phyloP scores from a whole-genome alignment of 345 rosid genomes.

The Populus nigra region DNA sequence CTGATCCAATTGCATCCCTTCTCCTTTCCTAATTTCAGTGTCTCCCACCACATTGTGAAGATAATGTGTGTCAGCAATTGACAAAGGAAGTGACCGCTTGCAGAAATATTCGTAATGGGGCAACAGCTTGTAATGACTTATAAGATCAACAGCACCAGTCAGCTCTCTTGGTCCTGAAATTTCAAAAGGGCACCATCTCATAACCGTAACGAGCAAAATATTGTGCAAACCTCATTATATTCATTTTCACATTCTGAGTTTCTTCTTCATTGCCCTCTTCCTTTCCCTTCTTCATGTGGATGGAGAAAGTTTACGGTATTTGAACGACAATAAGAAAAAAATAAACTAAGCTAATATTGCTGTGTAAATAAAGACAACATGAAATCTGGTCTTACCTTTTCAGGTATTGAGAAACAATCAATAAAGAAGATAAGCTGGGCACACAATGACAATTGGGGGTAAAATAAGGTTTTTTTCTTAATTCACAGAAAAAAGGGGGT shows the following conservation, averaged over 20 bases:
- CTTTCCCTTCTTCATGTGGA: background rate
- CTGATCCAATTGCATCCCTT: slow-evolving; percentile 39
- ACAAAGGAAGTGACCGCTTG: slow-evolving; percentile 32
- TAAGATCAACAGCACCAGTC: slow-evolving; percentile 38
- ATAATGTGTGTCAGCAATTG: slow-evolving; percentile 35
- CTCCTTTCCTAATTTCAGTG: slow-evolving; percentile 40
- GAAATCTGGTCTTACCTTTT: background rate
- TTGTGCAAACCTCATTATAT: background rate
- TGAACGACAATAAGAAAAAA: background rate
- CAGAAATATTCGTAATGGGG: slow-evolving; percentile 35
- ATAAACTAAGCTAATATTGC: background rate
- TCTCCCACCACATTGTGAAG: slow-evolving; percentile 41
- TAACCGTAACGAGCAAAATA: background rate
- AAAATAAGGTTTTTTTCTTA: background rate
- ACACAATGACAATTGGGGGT: background rate
- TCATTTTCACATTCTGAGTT: background rate
- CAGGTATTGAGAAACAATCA: background rate
- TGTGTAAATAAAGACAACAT: background rate
- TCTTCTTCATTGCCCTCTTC: background rate
- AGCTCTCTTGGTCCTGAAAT: slow-evolving; percentile 36
- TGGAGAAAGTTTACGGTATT: background rate
- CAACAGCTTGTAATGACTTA: slow-evolving; percentile 30
- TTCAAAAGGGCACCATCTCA: background rate
- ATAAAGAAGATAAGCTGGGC: background rate
- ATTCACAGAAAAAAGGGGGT: background rate